A percentile compares a stretch with the other conserved stretches of the same genome.
Evolutionary conservation across 169 alveolate genomes (phyloP).

Genomic region (Plasmodium cynomolgi): DNA sequence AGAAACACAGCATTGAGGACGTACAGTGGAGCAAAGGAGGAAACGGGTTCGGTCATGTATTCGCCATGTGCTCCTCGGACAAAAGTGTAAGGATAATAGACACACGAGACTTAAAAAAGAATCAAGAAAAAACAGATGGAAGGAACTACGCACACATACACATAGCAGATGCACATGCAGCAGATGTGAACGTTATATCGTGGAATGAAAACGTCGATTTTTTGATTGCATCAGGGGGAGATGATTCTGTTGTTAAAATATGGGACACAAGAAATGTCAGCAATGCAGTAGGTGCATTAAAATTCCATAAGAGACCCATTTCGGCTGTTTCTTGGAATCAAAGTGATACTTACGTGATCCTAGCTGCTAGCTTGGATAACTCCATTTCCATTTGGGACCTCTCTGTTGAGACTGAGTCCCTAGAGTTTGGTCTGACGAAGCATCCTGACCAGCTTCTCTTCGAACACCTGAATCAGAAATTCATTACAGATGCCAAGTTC

Average conservation of each 20-base stretch:
- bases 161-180: slow-evolving; percentile 67
- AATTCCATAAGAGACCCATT: slow-evolving; percentile 54
- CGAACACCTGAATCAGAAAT: slow-evolving; percentile 85
- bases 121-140: neutral
- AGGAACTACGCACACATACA: slow-evolving; percentile 5
- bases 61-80: slow-evolving; percentile 81
- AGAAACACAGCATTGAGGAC: slow-evolving; percentile 77
- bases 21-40: slow-evolving; percentile 80
- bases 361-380: slow-evolving; percentile 81
- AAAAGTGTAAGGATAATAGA: slow-evolving; percentile 75
- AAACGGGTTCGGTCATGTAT: slow-evolving; percentile 73
- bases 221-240: slow-evolving; percentile 72
- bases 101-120: neutral
- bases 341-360: slow-evolving; percentile 80
- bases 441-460: slow-evolving; percentile 84
- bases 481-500: slow-evolving; percentile 83
- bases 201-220: slow-evolving; percentile 59
- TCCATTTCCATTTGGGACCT: slow-evolving; percentile 85
- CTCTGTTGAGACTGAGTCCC: slow-evolving; percentile 81
- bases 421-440: slow-evolving; percentile 8
- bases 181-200: slow-evolving; percentile 54
- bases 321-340: slow-evolving; percentile 84
- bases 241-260: slow-evolving; percentile 44
- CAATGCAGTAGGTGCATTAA: slow-evolving; percentile 27
- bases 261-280: slow-evolving; percentile 42